Evolutionary conservation across 2,329 filamentous ascomycete genomes (phyloP).

Genomic region (Emydomyces testavorans): DNA sequence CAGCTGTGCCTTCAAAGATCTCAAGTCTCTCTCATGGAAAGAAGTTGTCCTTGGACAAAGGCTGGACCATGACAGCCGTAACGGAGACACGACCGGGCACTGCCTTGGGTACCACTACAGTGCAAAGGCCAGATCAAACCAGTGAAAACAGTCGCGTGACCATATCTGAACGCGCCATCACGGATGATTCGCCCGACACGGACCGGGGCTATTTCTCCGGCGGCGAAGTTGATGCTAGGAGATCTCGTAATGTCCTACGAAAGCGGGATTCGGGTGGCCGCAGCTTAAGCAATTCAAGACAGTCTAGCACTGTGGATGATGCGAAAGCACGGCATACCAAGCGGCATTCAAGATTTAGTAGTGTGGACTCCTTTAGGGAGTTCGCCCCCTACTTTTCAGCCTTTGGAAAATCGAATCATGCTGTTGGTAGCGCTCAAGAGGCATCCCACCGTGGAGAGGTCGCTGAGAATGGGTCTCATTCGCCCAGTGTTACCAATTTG

Average conservation of each 20-base stretch:
- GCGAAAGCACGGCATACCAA: slow-evolving; percentile 55
- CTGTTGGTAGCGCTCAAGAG: slow-evolving; percentile 24
- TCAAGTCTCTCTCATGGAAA: slow-evolving; percentile 40
- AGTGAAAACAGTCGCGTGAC: slow-evolving; percentile 24
- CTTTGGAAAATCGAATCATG: slow-evolving; percentile 58
- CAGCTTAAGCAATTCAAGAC: slow-evolving; percentile 49
- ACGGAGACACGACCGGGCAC: slow-evolving; percentile 27
- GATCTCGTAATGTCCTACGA: slow-evolving; percentile 61
- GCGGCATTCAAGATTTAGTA: slow-evolving; percentile 67
- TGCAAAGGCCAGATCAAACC: slow-evolving; percentile 27
- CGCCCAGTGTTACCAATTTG: slow-evolving; percentile 47
- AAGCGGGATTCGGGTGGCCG: slow-evolving; percentile 47
- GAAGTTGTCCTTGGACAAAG: slow-evolving; percentile 47
- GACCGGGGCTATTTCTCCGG: slow-evolving; percentile 93
- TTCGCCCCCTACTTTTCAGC: slow-evolving; percentile 41
- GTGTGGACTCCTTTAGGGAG: slow-evolving; percentile 62
- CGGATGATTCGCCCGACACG: slow-evolving; percentile 43
- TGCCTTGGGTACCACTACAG: slow-evolving; percentile 20
- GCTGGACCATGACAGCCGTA: slow-evolving; percentile 44
- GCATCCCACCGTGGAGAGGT: slow-evolving; percentile 14
- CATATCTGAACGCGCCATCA: slow-evolving; percentile 21
- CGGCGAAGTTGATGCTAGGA: slow-evolving; percentile 65
- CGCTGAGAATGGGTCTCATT: slow-evolving; percentile 32
- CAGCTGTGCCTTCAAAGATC: slow-evolving; percentile 20
- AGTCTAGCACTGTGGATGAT: slow-evolving; percentile 67